phyloP scores from a whole-genome alignment of 1,139 yeast genomes.

The Magnusiomyces starmeri region DNA sequence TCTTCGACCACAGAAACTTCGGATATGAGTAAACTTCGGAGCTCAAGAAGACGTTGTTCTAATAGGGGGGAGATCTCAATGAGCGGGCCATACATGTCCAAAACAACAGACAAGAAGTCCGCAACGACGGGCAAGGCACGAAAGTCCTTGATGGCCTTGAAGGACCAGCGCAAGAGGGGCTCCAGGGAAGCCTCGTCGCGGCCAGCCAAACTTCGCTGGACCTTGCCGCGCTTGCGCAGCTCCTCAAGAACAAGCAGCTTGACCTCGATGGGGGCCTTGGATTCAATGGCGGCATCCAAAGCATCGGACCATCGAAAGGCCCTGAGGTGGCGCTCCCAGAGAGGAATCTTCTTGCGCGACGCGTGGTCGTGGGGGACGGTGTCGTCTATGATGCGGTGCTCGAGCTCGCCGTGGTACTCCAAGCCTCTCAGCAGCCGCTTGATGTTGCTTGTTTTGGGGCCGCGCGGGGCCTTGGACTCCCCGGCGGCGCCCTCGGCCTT shows the following conservation, averaged over 20 bases:
- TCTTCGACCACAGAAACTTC: constrained; percentile 79
- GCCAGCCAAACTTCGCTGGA: constrained; percentile 65
- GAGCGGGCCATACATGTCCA: constrained; percentile 69
- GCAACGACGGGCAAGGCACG: constrained; percentile 68
- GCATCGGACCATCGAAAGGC: constrained; percentile 93
- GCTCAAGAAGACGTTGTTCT: constrained; percentile 57
- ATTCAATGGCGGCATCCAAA: constrained; percentile 71
- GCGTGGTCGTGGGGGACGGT: constrained; percentile 28
- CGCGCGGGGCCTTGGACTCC: constrained; percentile 30
- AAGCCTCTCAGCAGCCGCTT: constrained; percentile 84
- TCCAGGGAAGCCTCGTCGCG: constrained; percentile 82
- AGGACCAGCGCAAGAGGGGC: constrained; percentile 80
- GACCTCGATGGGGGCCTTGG: constrained; percentile 71
- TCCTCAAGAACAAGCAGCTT: constrained; percentile 78
- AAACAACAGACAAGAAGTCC: constrained; percentile 75
- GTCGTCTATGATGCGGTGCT: constrained; percentile 62
- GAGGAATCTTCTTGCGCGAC: constrained; percentile 56
- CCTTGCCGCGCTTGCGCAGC: constrained; percentile 79
- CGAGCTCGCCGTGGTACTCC: constrained; percentile 85
- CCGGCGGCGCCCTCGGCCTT: constrained; percentile 44
- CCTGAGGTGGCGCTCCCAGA: constrained; percentile 75
- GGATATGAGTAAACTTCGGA: constrained; percentile 48
- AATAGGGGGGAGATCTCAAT: constrained; percentile 74
- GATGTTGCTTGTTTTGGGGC: constrained; percentile 44
- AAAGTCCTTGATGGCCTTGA: constrained; percentile 66